A percentile compares a stretch with the other conserved stretches of the same genome.
These are phyloP conservation scores for Pelargonium fulgidum DNA, from an alignment of 441 rosid genomes.

Conservation along the genomic window DNA sequence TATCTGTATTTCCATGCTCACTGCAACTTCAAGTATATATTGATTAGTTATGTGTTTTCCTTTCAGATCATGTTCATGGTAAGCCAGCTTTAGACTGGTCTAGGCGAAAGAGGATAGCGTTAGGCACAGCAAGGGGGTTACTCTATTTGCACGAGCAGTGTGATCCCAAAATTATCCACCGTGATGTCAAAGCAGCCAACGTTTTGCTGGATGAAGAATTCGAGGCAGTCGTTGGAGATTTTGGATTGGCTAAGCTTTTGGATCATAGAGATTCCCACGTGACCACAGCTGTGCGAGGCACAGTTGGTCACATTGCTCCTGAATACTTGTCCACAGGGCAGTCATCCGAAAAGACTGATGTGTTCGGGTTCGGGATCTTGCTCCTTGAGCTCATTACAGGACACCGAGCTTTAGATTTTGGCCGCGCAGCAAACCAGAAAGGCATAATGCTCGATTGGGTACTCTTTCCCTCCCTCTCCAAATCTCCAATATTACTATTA, in stretches of 20 bases:
- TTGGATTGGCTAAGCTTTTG: constrained; percentile 18
- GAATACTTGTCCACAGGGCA: constrained; percentile 12
- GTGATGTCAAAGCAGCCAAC: constrained; percentile 17
- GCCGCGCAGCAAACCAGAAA: constrained; percentile 67
- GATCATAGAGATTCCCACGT: constrained; percentile 14
- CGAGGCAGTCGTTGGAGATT: constrained; percentile 13
- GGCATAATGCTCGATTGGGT: constrained; percentile 85
- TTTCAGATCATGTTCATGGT: constrained; percentile 32
- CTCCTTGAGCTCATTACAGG: constrained; percentile 18
- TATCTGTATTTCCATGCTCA: neutral
- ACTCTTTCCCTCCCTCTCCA: constrained; percentile 13
- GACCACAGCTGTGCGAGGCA: constrained; percentile 13
- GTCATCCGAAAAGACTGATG: constrained; percentile 14
- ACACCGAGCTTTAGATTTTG: constrained; percentile 18
- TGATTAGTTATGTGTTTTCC: neutral
- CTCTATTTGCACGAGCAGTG: constrained; percentile 16
- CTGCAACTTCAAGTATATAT: neutral
- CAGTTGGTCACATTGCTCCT: constrained; percentile 15
- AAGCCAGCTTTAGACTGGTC: constrained; percentile 80
- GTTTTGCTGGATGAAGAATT: constrained; percentile 16
- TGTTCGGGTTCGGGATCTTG: constrained; percentile 14
- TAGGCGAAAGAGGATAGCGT: constrained; percentile 15
- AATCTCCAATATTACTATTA: constrained; percentile 15
- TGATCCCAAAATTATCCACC: constrained; percentile 10
- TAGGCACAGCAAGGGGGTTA: constrained; percentile 17